A percentile compares a stretch with the other conserved stretches of the same genome.
Conservation (phyloP, 345 rosid species). For the Salix koriyanagi region DNA sequence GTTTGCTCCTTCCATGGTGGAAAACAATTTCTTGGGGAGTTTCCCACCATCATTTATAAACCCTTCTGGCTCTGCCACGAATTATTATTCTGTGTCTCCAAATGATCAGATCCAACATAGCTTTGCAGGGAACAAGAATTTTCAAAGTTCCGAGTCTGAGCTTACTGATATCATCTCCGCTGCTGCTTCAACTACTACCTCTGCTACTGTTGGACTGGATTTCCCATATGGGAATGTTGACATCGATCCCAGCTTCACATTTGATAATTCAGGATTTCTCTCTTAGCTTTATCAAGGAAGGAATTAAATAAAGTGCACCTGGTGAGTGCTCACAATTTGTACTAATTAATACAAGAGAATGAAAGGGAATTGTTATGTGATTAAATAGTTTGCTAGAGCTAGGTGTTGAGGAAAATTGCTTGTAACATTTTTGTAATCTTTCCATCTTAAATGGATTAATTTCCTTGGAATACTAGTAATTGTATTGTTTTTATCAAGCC, state of each 20-base stretch:
- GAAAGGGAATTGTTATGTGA: too few species aligned
- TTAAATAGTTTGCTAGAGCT: too few species aligned
- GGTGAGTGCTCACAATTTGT: too few species aligned
- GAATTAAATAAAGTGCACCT: too few species aligned
- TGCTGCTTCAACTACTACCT: slow-evolving; percentile 31
- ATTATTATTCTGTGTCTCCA: slow-evolving; percentile 22
- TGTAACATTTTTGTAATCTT: too few species aligned
- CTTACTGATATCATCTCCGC: slow-evolving; percentile 17
- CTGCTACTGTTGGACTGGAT: slow-evolving; percentile 40
- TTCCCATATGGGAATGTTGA: slow-evolving; percentile 37
- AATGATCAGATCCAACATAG: slow-evolving; percentile 1
- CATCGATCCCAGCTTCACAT: slow-evolving; percentile 41
- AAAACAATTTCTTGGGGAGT: not conserved
- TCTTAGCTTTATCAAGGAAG: not conserved
- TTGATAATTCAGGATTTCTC: slow-evolving; percentile 27
- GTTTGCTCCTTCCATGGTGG: slow-evolving; percentile 1
- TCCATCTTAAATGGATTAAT: not conserved
- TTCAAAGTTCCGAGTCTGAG: slow-evolving; percentile 19
- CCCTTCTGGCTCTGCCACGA: slow-evolving; percentile 24
- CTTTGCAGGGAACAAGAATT: slow-evolving; percentile 17
- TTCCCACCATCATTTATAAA: slow-evolving; percentile 17
- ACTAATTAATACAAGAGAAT: too few species aligned
- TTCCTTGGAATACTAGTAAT: not conserved
- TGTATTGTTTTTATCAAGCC: too few species aligned
- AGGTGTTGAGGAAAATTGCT: too few species aligned